phyloP scores from a whole-genome alignment of 306 rosid species.

The Echinosophora koreensis region DNA sequence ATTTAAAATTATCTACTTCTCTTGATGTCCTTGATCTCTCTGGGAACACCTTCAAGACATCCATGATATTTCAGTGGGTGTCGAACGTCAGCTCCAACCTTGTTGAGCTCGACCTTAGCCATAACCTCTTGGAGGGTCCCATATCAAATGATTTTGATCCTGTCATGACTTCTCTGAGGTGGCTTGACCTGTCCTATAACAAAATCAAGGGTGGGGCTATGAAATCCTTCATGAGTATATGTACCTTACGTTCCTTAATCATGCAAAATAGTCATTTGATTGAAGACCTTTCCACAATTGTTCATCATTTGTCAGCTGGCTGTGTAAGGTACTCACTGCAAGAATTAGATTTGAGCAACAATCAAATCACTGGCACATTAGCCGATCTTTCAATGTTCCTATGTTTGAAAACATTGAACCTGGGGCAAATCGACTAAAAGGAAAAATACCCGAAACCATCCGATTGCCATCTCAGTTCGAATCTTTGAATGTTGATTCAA shows the following conservation, averaged over 20 bases:
- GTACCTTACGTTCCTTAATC: background rate
- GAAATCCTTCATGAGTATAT: background rate
- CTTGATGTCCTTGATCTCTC: constrained; percentile 1
- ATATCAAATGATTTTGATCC: background rate
- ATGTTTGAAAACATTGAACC: background rate
- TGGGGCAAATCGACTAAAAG: background rate
- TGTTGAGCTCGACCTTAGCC: background rate
- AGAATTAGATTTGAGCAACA: background rate
- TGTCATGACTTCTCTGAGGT: background rate
- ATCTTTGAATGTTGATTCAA: background rate
- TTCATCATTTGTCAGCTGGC: constrained; percentile 29
- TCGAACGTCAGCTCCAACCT: background rate
- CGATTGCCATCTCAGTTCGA: background rate
- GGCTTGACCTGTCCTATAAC: background rate
- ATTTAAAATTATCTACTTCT: background rate
- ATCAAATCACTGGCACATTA: constrained; percentile 34
- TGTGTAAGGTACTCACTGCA: too few relatives aligned
- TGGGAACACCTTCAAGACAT: background rate
- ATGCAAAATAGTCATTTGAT: background rate
- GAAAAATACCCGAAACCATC: background rate
- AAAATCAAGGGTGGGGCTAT: background rate
- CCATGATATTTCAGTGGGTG: background rate
- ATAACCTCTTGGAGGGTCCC: background rate
- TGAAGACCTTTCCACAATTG: constrained; percentile 2
- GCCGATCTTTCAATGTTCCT: constrained; percentile 17